Evolutionary conservation across 345 rosid species (phyloP).

Genomic region (Linum lewisii): DNA sequence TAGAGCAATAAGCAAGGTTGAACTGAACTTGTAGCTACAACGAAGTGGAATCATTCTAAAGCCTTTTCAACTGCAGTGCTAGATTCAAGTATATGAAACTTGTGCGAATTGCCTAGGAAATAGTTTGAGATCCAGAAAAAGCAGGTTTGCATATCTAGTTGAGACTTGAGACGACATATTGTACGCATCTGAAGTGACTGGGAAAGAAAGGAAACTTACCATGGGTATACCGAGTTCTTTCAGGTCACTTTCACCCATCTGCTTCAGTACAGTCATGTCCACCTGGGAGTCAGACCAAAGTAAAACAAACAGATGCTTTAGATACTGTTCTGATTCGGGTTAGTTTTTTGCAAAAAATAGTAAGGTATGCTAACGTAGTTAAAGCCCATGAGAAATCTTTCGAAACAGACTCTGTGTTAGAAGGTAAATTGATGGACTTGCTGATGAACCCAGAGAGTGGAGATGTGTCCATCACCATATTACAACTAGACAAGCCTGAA

Average conservation of each 20-base stretch:
- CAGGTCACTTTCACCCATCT: slow-evolving; percentile 87
- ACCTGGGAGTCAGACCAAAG: slow-evolving; percentile 33
- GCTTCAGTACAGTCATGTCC: slow-evolving; percentile 82
- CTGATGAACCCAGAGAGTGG: not conserved
- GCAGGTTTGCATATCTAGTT: no score
- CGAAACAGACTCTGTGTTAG: not conserved
- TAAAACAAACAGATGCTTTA: not conserved
- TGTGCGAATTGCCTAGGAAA: not conserved
- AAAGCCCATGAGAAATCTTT: not conserved
- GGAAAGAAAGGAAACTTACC: slow-evolving; percentile 35
- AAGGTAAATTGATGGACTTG: not conserved
- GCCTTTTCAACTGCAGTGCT: no score
- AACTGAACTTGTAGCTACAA: not conserved
- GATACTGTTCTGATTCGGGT: not conserved
- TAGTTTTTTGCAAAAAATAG: not conserved
- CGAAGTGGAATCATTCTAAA: not conserved
- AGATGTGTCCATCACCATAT: no score
- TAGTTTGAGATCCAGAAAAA: no score
- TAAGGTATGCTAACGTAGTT: not conserved
- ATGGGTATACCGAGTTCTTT: slow-evolving; percentile 94
- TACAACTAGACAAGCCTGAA: no score
- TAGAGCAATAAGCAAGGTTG: no score
- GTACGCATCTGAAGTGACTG: not conserved
- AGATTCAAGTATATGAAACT: no score
- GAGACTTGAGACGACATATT: not conserved